phyloP scores from a whole-genome alignment of 345 rosid species.

The Leavenworthia alabamica region DNA sequence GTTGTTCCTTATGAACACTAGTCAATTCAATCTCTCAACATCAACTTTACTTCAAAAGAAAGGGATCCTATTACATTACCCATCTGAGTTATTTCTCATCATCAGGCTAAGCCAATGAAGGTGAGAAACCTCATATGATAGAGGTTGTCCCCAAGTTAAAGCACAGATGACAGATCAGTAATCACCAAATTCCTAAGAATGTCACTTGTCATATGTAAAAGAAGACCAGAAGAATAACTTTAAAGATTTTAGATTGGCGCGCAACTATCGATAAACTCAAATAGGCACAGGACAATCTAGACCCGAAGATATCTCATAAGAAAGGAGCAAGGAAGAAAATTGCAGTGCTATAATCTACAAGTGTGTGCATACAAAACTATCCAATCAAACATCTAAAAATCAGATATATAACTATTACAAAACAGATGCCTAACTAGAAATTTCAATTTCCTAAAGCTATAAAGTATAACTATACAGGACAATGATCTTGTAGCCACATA shows the following conservation, averaged over 20 bases:
- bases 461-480: neutral
- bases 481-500: slow-evolving; percentile 9
- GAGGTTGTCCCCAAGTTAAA: neutral
- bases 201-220: neutral
- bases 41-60: neutral
- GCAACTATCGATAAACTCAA: neutral
- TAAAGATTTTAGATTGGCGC: neutral
- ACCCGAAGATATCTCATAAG: neutral
- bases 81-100: neutral
- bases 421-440: neutral
- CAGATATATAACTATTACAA: neutral
- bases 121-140: neutral
- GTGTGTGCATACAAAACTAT: neutral
- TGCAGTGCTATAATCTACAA: neutral
- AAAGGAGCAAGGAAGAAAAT: neutral
- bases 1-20: neutral
- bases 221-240: neutral
- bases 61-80: neutral
- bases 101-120: neutral
- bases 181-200: neutral
- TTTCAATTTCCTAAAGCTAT: neutral
- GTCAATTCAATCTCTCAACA: neutral
- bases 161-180: neutral
- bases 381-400: neutral
- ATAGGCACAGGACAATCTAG: neutral